Evolutionary conservation across 2,329 filamentous ascomycete species (phyloP), one percentile per base, ranked within the genome.

Genomic region (Arthroderma uncinatum): DNA sequence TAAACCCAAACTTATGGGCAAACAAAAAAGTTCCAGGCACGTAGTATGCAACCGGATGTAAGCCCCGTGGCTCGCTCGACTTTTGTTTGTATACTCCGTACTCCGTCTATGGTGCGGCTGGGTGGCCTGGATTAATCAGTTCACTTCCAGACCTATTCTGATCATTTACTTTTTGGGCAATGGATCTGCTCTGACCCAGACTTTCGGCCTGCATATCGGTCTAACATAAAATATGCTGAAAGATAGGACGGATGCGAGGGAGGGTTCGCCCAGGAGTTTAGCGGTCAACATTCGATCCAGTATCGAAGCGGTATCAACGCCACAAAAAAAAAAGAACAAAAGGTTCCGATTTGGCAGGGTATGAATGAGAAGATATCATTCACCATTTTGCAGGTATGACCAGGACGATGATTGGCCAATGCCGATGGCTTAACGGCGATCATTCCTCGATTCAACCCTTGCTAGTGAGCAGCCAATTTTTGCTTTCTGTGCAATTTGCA

Each of bases 261-360:
- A 52, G 50, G 50, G 28, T 34, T 48, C 42, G 42, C 23, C 42
- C 30, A 37, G 34, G 50, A 53, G 30, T 53, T 36, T 21, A 53
- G 50, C 50, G 50, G 50, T 53, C 50, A 53, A 53, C 28, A 16
- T n/a, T 12, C 21, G 21, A 53, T 53, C 50, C 50, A 53, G 50
- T 36, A 21, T 53, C n/a, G 34, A 53, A 36, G 50, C 30, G 25
- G 50, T 28, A 53, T 36, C 30, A 10, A 53, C 50, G 50, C 50
- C 50, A 53, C 50, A 53, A 19, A 4, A 48, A 48, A 53, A 54
- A 54, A 54, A 54, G 34, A 30, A 34, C 34, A 54, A 37, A 54
- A 54, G 36, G 23, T 54, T 39, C 33, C 33, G 48, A 37, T 53
- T 53, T 37, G 48, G 33, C 48, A 53, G 48, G 48, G 48, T 25